Evolutionary conservation across 2,329 filamentous ascomycete species (phyloP).

Genomic region (Botrytis pseudocinerea): DNA sequence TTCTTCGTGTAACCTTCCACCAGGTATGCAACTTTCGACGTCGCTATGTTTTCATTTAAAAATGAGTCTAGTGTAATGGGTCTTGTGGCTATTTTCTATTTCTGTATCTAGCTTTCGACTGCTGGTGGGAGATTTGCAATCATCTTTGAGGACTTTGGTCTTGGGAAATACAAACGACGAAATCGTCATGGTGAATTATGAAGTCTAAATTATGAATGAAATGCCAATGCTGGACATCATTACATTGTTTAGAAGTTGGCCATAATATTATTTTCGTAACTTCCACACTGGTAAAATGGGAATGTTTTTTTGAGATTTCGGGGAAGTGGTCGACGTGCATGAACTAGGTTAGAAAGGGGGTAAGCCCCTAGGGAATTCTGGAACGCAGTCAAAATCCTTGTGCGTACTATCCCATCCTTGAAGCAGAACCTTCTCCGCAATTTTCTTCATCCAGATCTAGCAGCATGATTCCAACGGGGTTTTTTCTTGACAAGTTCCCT

Average conservation of each 20-base stretch:
- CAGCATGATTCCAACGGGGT: background rate
- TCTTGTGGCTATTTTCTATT: background rate
- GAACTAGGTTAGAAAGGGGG: background rate
- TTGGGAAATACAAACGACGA: background rate
- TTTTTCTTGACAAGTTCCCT: background rate
- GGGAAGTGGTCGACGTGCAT: background rate
- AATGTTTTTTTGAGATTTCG: background rate
- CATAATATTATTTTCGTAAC: background rate
- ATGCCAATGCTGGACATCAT: background rate
- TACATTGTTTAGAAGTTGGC: background rate
- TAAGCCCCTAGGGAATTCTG: background rate
- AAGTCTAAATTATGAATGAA: background rate
- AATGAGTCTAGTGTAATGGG: background rate
- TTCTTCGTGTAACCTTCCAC: background rate
- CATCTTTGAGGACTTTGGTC: background rate
- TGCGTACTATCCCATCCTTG: background rate
- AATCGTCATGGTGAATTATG: background rate
- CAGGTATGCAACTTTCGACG: background rate
- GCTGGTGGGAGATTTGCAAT: too few relatives aligned
- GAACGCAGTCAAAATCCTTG: background rate
- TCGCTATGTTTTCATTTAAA: background rate
- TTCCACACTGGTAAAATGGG: background rate
- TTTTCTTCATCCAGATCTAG: background rate
- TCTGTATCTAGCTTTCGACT: background rate
- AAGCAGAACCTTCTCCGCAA: background rate